Base-by-base conservation (phyloP, 2,329 filamentous ascomycete genomes). In the Fusarium sp. region DNA sequence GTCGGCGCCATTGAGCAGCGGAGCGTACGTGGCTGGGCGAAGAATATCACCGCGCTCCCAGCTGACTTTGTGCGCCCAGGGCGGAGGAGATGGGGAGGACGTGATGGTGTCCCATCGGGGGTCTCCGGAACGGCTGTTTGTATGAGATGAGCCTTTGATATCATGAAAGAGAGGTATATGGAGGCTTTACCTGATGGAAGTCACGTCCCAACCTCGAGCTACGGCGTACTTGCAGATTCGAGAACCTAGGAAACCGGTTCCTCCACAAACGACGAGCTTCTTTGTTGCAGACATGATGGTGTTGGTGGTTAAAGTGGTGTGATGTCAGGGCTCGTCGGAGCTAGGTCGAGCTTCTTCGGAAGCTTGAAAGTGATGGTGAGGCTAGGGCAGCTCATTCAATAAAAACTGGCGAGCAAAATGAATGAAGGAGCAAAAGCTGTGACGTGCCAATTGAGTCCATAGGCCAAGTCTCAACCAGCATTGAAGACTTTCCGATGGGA, bases 41-140 rank as follows among this genome's bases (percentile, higher is more conserved):
- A 99, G 89, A 72, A 98, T 91, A 82, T 98, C 94, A 75, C 92
- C 95, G 71, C 91, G 91, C 73, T 94, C 92, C 96, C 96, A 98
- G 68, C 90, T 88, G 6, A 99, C 94, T 50, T 90, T 89, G 74
- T 89, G 88, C 2, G 94, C 90, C 96, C 96, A 99, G 28, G 90
- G 77, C 0, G 95, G 95, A 1, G 93, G 87, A 8, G 87, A 85
- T 18, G 88, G 65, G 7, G 88, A 94, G 39, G 91, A 87, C n/a
- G 93, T 92, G 64, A 97, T 88, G 15, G 89, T 85, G 59, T 92
- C 88, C 96, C 96, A 99, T 74, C 88, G 88, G 15, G 96, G 96
- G 76, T 94, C 90, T 65, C 96, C 96, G 37, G 95, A 97, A 74
- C 95, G 95, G 80, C 94, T 97, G 23, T 73, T 66, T 51, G 44